Base-by-base conservation (phyloP, 257 asterid genomes). In the Salvia rosmarinus region DNA sequence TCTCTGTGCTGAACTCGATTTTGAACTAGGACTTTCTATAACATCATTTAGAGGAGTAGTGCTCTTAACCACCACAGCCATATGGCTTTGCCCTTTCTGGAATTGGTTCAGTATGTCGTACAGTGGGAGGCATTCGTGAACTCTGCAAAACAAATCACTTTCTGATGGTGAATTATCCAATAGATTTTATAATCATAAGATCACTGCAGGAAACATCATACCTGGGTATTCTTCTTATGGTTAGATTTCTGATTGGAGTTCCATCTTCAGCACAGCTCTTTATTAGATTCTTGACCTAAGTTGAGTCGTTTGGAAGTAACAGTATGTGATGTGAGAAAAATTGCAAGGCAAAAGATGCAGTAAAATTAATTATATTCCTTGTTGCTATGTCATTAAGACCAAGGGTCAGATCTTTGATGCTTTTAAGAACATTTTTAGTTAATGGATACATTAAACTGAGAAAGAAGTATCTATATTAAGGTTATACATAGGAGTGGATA, bases 41-140 rank as follows among this genome's bases (percentile, higher is more conserved):
- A 58, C 76, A 30, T 82, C 75, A 35, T 80, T 80, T 16, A 70
- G 32, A 9, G 77, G 80, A 64, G 76, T 65, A 9, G 67, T 67
- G 28, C 68, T 73, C 76, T 81, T 85, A 32, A 86, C 88, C 68
- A 88, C 92, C 47, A 81, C 89, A 65, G 90, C 96, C 95, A 90
- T 90, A 68, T 90, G 96, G 82, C 92, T 87, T 28, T 88, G 90
- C 68, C 96, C 97, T 76, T 84, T 87, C 84, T 87, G 90, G 78
- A 90, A 89, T 72, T 89, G 90, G 82, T 85, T 88, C 67, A 90
- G 64, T 62, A 89, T 82, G 63, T 84, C 92, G 56, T 87, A 88
- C 77, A 89, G 71, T 43, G 91, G 87, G 43, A 58, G 82, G 59
- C 65, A 74, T 68, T 78, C 89, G 19, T 78, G 80, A 74, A 85